Evolutionary conservation across 306 rosid species (phyloP), one percentile per base, ranked within the genome.

Genomic region (Purshia tridentata): DNA sequence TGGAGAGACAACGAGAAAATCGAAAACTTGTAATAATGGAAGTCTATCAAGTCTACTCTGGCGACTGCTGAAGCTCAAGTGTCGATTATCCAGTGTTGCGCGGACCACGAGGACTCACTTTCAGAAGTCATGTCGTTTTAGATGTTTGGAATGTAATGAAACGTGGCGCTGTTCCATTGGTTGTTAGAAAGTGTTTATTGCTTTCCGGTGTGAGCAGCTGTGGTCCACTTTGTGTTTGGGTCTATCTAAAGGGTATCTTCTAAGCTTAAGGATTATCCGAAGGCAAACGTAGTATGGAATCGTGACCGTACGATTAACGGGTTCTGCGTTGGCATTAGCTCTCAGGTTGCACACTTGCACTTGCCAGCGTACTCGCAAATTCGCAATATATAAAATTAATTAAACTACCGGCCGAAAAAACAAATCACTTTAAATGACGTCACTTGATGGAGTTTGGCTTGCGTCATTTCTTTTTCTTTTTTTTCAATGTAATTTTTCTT

Each of bases 1-100:
- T 69, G 81, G 86, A 40, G 76, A 77, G 77, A 67, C 47, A 77
- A 75, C 79, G 72, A 84, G 84, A 81, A 56, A 79, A 60, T 56
- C 35, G 72, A 72, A 70, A 69, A 46, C 53, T 47, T 44, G 84
- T 13, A 72, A 82, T 37, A 65, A 18, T 20, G 68, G 48, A 42
- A 69, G 76, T 76, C 84, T 16, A 50, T 69, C 72, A 60, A 74
- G 87, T 84, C 90, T 78, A 65, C 80, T 58, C 82, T 82, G 91
- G 91, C 90, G 83, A 80, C 93, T 83, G 35, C 40, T 23, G 16
- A 14, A 15, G 46, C 70, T 50, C 6, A 29, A 57, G 37, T 16
- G 74, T 48, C 78, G 29, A 53, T 35, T 0, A 84, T 88, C 85
- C 1, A 14, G 58, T 81, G 73, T 70, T 1, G 57, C 39, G 41